Conservation (phyloP, 1,284 basidiomycete genomes). For the Polyporus tsugae region DNA sequence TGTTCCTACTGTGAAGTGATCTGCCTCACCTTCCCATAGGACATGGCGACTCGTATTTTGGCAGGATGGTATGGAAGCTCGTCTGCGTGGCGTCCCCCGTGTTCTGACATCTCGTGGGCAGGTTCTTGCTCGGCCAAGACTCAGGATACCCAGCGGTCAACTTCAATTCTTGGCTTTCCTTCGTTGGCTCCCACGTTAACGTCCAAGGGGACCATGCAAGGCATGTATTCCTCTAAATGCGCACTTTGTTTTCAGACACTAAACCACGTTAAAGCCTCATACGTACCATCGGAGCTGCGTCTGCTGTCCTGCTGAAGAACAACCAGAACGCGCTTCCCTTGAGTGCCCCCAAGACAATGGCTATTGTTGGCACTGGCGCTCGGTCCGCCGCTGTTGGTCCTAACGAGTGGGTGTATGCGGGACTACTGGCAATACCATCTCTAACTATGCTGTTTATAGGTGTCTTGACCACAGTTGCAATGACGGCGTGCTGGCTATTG, state of each 20-base stretch:
- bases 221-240: conserved; percentile 38
- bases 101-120: conserved; percentile 26
- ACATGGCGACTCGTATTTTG: conserved; percentile 70
- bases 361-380: conserved; percentile 61
- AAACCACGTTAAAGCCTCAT: conserved; percentile 48
- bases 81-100: conserved; percentile 31
- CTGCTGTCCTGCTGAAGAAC: conserved; percentile 73
- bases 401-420: conserved; percentile 51
- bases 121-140: conserved; percentile 70
- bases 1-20: too few relatives aligned
- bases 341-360: conserved; percentile 44
- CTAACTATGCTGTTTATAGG: conserved; percentile 34
- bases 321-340: conserved; percentile 61
- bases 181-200: conserved; percentile 57
- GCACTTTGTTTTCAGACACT: not conserved
- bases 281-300: conserved; percentile 63
- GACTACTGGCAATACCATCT: not conserved
- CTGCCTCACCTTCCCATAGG: conserved; percentile 41
- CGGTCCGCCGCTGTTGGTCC: conserved; percentile 62
- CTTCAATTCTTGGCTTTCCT: conserved; percentile 45
- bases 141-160: conserved; percentile 58
- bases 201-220: conserved; percentile 72
- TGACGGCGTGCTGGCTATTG: conserved; percentile 71
- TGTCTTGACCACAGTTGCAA: conserved; percentile 55
- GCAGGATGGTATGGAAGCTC: conserved; percentile 54